Conservation (phyloP, 2,329 filamentous ascomycete species). For the Colletotrichum melonis region DNA sequence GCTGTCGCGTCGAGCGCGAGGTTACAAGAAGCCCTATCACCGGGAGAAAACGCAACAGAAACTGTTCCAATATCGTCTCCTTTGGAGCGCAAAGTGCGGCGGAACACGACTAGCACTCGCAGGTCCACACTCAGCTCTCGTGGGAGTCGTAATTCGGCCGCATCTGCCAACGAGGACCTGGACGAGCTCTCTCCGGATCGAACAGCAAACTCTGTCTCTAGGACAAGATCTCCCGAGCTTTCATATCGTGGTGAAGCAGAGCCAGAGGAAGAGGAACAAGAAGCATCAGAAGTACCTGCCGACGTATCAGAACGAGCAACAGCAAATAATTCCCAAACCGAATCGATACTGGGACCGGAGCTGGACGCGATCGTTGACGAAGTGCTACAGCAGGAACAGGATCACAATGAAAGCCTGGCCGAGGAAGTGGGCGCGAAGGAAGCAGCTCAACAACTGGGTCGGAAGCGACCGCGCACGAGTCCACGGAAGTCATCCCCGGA, state of each 20-base stretch:
- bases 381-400: not conserved
- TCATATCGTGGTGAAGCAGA: slow-evolving; percentile 7
- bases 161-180: slow-evolving; percentile 37
- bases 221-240: slow-evolving; percentile 30
- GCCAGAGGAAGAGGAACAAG: not conserved
- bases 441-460: slow-evolving; percentile 54
- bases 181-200: slow-evolving; percentile 50
- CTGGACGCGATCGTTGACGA: slow-evolving; percentile 6
- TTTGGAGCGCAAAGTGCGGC: slow-evolving; percentile 53
- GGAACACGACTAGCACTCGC: slow-evolving; percentile 45
- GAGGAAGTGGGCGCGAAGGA: slow-evolving; percentile 57
- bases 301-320: not conserved
- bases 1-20: slow-evolving; percentile 53
- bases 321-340: not conserved
- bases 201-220: not conserved
- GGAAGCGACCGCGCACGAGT: slow-evolving; percentile 55
- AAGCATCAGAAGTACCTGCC: not conserved
- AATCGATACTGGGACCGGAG: not conserved
- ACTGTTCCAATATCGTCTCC: slow-evolving; percentile 53
- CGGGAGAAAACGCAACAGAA: slow-evolving; percentile 43
- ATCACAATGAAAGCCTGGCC: slow-evolving; percentile 44
- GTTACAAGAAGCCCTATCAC: slow-evolving; percentile 53
- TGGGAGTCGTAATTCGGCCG: slow-evolving; percentile 37
- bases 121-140: slow-evolving; percentile 44
- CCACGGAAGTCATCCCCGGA: slow-evolving; percentile 54